Base-by-base conservation (phyloP, 2,329 filamentous ascomycete genomes). In the Colletotrichum phormii region DNA sequence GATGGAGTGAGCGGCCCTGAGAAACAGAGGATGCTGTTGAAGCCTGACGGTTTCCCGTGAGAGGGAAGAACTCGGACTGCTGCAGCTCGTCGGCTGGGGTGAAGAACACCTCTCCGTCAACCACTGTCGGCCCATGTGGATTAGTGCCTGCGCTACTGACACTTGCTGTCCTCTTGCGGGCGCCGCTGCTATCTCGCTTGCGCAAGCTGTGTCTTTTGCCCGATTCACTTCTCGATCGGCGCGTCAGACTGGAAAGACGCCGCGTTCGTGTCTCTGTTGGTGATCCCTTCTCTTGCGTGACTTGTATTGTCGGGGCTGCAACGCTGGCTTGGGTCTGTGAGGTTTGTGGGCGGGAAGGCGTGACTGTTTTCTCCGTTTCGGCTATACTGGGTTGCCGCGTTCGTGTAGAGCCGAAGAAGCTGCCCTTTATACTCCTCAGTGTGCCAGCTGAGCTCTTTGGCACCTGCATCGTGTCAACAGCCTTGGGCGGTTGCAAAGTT, bases 321-420 rank as follows among this genome's bases (percentile, higher is more conserved):
- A 78, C 79, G 75, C 83, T 85, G 5, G 81, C 42, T 79, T 3
- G 78, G 75, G 6, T 87, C 73, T 86, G 85, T 12, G 83, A 82
- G 4, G 88, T 85, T 13, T 79, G 78, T n/a, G 77, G 81, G 62
- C 79, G 78, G 1, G 81, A 75, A 8, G 75, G 59, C 4, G 79
- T 76, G 4, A 77, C 69, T 8, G 82, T 79, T 59, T 85, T 86
- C 24, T 86, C 84, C 26, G 77, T 78, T 5, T 78, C 77, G 6
- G 79, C 73, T 8, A 79, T 79, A 73, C 82, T 85, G 26, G 81
- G 77, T 63, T 80, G 81, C 78, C 80, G 86, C 77, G 79, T 85
- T 82, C 83, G 82, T 75, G 84, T 80, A 51, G 88, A 85, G n/a
- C 93, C 91, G 80, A 97, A 95, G 33, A 98, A 92, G 81, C 93